phyloP scores from a whole-genome alignment of 2,329 filamentous ascomycete species.

The Didymella keratinophila region DNA sequence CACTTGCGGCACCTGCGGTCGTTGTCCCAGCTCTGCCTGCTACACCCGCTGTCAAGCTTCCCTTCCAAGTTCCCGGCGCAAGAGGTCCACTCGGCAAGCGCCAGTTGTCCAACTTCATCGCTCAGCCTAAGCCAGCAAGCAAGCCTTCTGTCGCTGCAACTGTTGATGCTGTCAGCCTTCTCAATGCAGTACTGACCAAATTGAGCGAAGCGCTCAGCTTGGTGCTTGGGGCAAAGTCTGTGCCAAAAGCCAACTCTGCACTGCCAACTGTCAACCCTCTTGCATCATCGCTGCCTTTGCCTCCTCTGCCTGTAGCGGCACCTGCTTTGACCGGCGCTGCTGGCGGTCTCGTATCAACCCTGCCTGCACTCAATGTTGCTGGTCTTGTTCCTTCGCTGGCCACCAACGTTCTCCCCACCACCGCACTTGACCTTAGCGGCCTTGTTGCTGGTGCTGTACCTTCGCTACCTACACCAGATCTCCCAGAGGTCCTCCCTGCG shows the following conservation, averaged over 20 bases:
- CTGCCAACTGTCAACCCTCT: background rate
- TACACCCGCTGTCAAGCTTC: background rate
- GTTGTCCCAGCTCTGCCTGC: background rate
- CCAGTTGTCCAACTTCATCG: background rate
- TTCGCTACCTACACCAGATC: background rate
- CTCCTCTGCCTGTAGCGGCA: background rate
- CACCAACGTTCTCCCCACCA: background rate
- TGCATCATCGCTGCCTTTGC: background rate
- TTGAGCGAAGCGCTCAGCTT: background rate
- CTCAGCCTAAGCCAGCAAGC: background rate
- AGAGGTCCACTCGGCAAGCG: conserved; percentile 1
- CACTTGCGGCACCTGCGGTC: background rate
- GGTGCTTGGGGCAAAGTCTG: background rate
- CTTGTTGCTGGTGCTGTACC: background rate
- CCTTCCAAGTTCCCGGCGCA: conserved; percentile 7
- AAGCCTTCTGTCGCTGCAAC: background rate
- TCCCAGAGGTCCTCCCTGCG: background rate
- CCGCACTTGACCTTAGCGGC: background rate
- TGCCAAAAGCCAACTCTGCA: background rate
- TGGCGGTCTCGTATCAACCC: background rate
- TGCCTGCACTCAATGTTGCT: background rate
- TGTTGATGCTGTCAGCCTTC: background rate
- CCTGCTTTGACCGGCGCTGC: background rate
- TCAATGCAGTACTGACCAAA: background rate
- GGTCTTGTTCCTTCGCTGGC: background rate